Evolutionary conservation across 805 yeast species (phyloP), one percentile per base, ranked within the genome.

Genomic region (Phaffomyces thermotolerans): DNA sequence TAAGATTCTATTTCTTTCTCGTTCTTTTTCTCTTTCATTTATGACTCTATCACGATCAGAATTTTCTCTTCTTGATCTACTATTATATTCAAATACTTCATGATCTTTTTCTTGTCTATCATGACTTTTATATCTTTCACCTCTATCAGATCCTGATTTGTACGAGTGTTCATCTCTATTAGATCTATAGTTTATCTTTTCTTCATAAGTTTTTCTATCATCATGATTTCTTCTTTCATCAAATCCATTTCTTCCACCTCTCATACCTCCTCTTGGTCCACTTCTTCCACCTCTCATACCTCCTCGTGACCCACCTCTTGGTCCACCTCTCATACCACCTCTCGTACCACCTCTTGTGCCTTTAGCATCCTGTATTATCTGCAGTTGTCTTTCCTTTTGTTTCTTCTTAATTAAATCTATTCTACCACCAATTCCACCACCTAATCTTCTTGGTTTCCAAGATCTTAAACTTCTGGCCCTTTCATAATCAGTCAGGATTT

Each of bases 341-440:
- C 47, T 37, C 12, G 49, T 39, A 4, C 52, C 48, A 25, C 40
- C 31, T 14, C 46, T 45, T 23, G 43, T 42, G 18, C 50, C 43
- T 37, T 45, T 43, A 18, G 33, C 37, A 32, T 51, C 45, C 35
- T 47, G 38, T 33, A 37, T 29, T 17, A 35, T 15, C 22, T n/a
- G 39, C 32, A 23, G 29, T 29, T 23, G 41, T 8, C 34, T 37
- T 13, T 51, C 55, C 17, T 47, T 52, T 35, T 42, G 40, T 23
- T 36, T 46, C n/a, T 52, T 52, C 36, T 50, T 59, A 46, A 62
- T 66, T 3, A 78, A 71, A 56, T 80, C 80, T 40, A 79, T 78
- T 43, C 93, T 69, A 2, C 96, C 96, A 4, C 97, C 97, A n/a
- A 85, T 63, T 0, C 97, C 97, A 4, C 97, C 97, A 1, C 96